phyloP scores from a whole-genome alignment of 2,329 filamentous ascomycete genomes.

The Mariannaea elegans region DNA sequence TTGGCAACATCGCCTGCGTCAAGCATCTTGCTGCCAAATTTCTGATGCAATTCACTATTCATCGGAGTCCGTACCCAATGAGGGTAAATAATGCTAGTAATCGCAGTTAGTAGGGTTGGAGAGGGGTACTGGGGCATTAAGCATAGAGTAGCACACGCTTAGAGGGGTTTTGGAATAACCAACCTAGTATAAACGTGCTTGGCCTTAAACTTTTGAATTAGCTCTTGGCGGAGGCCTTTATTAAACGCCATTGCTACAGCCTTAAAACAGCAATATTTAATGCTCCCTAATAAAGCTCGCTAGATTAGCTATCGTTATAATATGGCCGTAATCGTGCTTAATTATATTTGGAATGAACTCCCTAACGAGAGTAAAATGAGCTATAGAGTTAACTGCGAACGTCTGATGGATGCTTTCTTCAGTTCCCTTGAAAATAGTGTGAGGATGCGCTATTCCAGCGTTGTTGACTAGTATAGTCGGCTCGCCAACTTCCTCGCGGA shows the following conservation, averaged over 20 bases:
- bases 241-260: conserved; percentile 70
- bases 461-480: conserved; percentile 16
- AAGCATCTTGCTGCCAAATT: not conserved
- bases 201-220: conserved; percentile 69
- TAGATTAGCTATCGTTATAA: conserved; percentile 73
- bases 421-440: not conserved
- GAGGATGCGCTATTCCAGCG: not conserved
- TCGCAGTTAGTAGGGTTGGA: not conserved
- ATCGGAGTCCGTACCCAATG: conserved; percentile 4
- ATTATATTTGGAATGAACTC: conserved; percentile 72
- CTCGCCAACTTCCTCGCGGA: conserved; percentile 2
- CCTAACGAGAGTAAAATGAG: conserved; percentile 68
- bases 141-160: too few species aligned
- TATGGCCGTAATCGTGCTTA: conserved; percentile 68
- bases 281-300: conserved; percentile 67
- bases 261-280: conserved; percentile 71
- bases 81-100: conserved; percentile 1
- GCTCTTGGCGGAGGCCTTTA: conserved; percentile 65
- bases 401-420: not conserved
- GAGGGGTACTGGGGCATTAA: not conserved
- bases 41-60: not conserved
- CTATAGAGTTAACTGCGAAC: conserved; percentile 70
- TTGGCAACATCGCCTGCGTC: not conserved
- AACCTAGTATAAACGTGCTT: conserved; percentile 65
- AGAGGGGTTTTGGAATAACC: not conserved